Evolutionary conservation across 2,329 filamentous ascomycete genomes (phyloP).

Genomic region (Knufia fluminis): DNA sequence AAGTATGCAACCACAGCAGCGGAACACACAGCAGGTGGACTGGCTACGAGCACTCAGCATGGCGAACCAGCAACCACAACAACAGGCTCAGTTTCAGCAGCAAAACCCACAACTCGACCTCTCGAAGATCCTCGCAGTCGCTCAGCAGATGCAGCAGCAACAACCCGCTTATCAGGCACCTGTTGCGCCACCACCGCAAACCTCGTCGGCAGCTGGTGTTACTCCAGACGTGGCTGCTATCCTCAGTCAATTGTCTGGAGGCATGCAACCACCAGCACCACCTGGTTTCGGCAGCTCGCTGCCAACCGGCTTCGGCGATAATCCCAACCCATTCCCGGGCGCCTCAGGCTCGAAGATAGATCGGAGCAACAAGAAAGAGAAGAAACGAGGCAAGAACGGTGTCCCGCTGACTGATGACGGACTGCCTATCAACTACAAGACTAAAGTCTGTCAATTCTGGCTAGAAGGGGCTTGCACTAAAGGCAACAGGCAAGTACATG

Average conservation of each 20-base stretch:
- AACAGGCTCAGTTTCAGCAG: conserved; percentile 16
- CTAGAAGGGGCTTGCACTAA: conserved; percentile 46
- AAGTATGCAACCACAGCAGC: conserved; percentile 22
- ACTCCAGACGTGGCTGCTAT: conserved; percentile 8
- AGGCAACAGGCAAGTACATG: too few relatives aligned
- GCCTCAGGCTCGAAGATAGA: conserved; percentile 14
- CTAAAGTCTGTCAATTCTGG: conserved; percentile 45
- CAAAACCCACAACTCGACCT: conserved; percentile 6
- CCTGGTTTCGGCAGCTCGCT: conserved; percentile 1
- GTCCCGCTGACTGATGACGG: conserved; percentile 10
- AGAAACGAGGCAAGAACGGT: conserved; percentile 15
- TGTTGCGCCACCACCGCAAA: conserved; percentile 5
- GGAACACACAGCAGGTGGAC: background rate
- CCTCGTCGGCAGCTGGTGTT: background rate
- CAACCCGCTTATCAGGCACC: conserved; percentile 29
- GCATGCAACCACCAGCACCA: background rate
- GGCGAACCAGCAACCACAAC: conserved; percentile 28
- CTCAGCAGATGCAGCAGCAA: conserved; percentile 28
- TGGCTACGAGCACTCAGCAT: conserved; percentile 28
- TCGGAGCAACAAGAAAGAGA: conserved; percentile 16
- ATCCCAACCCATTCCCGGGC: conserved; percentile 16
- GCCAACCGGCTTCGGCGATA: conserved; percentile 12
- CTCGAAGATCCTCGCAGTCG: conserved; percentile 5
- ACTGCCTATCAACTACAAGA: conserved; percentile 34
- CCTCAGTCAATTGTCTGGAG: conserved; percentile 1